Base-by-base conservation (phyloP, 2,329 filamentous ascomycete species). In the Epichloe elymi region DNA sequence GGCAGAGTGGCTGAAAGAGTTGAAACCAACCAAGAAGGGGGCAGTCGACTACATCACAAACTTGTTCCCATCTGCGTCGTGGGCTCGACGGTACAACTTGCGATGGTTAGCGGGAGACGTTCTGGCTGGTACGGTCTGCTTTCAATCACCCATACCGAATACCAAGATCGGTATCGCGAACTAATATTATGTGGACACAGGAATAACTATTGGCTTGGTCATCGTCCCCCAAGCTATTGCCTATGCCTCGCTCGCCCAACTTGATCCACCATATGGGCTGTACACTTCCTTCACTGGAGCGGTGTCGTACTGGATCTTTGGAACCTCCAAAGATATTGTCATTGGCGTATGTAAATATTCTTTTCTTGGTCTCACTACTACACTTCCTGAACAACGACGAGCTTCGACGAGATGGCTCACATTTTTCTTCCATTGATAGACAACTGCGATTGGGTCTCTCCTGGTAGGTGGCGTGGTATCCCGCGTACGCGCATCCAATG, bases 281-380 rank as follows among this genome's bases (percentile, higher is more conserved):
- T 91, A 91, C 67, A 87, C 86, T 0, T 89, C 86, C 0, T 91
- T 91, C 61, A 85, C 88, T 65, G 86, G 86, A 47, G 85, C 87
- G 35, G 68, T 88, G 49, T 73, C 88, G 49, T 91, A 91, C 68
- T 90, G 86, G 85, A 78, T 88, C 52, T 90, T 90, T 61, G 86
- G 85, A 37, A 90, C 86, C 0, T 90, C 86, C 7, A 90, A 89
- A 61, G 86, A 91, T 63, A 89, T 91, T 62, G 88, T 86, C 10
- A 89, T 90, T 52, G 86, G 86, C 26, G 71, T 74, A 64, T 39
- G 70, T 57, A 36, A 10, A 17, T 15, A 20, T 17, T 17, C 15
- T 17, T 12, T 38, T 30, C 26, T 30, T 30, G 26, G 26, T 30
- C 26, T 30, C 26, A 30, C 26, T 8, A 26, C 1, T 30, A 30